Evolutionary conservation across 495 filamentous ascomycete genomes (phyloP).

Genomic region (Annulohypoxylon maeteangense): DNA sequence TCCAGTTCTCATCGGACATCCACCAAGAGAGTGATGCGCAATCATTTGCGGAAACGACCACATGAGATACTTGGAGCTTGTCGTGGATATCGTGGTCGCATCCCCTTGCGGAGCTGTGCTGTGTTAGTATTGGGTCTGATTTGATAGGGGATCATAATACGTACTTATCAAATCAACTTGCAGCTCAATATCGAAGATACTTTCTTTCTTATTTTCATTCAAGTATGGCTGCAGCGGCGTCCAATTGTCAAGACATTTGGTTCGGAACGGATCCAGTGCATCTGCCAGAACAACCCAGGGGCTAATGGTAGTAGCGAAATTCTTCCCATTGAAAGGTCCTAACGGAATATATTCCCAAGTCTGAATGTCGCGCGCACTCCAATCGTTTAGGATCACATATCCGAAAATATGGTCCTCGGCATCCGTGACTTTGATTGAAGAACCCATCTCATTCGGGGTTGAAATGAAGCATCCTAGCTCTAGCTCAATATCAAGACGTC

Average conservation of each 20-base stretch:
- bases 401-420: slow-evolving; percentile 87
- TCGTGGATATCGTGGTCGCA: slow-evolving; percentile 71
- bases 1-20: slow-evolving; percentile 82
- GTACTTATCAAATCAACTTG: slow-evolving; percentile 76
- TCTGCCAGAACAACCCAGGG: slow-evolving; percentile 90
- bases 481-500: slow-evolving; percentile 84
- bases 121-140: slow-evolving; percentile 2
- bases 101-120: slow-evolving; percentile 66
- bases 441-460: slow-evolving; percentile 72
- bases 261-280: slow-evolving; percentile 75
- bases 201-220: slow-evolving; percentile 69
- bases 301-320: slow-evolving; percentile 89
- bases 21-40: slow-evolving; percentile 87
- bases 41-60: slow-evolving; percentile 97
- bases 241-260: slow-evolving; percentile 69
- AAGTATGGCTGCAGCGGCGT: slow-evolving; percentile 75
- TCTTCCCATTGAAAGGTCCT: slow-evolving; percentile 91
- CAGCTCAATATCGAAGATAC: slow-evolving; percentile 78
- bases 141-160: slow-evolving; percentile 37
- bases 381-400: slow-evolving; percentile 91
- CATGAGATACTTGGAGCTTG: slow-evolving; percentile 77
- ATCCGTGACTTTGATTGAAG: slow-evolving; percentile 65
- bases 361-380: slow-evolving; percentile 92
- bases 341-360: slow-evolving; percentile 89
- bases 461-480: slow-evolving; percentile 88